phyloP scores from a whole-genome alignment of 257 asterid genomes.

The Nicotiana noctiflora region DNA sequence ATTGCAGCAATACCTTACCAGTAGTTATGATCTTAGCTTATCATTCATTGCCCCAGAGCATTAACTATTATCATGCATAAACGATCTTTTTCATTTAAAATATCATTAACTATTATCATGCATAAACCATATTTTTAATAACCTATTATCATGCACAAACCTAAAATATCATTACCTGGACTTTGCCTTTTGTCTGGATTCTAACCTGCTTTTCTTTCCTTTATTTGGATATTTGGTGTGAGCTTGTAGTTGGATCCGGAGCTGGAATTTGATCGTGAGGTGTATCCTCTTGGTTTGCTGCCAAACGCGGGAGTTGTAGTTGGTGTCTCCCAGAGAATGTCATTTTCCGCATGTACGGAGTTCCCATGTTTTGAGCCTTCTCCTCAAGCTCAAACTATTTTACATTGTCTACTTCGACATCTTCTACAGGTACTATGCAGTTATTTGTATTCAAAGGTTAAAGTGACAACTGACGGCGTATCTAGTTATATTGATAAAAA shows the following conservation, averaged over 20 bases:
- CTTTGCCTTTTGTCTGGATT: neutral
- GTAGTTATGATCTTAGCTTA: too few relatives aligned
- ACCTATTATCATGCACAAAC: neutral
- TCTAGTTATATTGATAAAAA: neutral
- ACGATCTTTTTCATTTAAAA: too few relatives aligned
- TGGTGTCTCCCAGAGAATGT: constrained; percentile 98
- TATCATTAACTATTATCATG: neutral
- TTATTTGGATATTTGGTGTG: constrained; percentile 24
- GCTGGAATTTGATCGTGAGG: constrained; percentile 98
- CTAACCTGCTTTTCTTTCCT: constrained; percentile 5
- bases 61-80: neutral
- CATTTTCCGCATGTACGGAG: constrained; percentile 95
- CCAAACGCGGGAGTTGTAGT: constrained; percentile 97
- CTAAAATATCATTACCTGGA: neutral
- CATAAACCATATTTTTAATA: neutral
- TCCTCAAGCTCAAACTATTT: constrained; percentile 98
- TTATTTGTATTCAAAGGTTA: neutral
- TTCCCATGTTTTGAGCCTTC: constrained; percentile 99
- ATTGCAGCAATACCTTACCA: too few relatives aligned
- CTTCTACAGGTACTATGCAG: constrained; percentile 79
- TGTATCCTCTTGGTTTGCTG: constrained; percentile 96
- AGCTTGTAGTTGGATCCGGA: constrained; percentile 88
- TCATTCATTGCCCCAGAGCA: neutral
- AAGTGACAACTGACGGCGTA: neutral
- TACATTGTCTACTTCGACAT: constrained; percentile 96